Base-by-base conservation (phyloP, 768 basidiomycete genomes). In the Strobilomyces echinocephalus region DNA sequence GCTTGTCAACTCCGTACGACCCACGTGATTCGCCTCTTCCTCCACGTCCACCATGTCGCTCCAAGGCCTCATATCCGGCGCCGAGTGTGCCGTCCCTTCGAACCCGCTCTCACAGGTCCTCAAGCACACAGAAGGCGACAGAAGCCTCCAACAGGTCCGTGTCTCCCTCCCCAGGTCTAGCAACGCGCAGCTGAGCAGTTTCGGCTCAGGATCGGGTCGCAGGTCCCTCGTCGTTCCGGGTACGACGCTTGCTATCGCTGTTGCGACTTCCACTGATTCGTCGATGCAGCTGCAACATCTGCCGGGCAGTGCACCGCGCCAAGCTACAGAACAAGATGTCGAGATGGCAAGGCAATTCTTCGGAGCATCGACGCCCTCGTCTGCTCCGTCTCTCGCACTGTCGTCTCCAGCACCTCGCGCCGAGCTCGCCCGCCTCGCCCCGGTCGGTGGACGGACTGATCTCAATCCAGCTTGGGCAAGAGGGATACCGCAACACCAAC, bases 41-140 rank as follows among this genome's bases (percentile, higher is more conserved):
- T 5, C 11, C 35, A 10, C 24, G 28, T 6, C 30, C 30, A 26
- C 34, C 3, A 89, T 89, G 87, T 87, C 88, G 21, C 75, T 91
- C 50, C 86, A 88, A 74, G 78, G 84, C 52, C 75, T 93, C 38
- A 81, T 93, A 56, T 92, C 91, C 54, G 94, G 92, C 53, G 80
- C 92, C 41, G 95, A 97, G 72, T 97, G 94, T 70, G 88, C 87
- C 12, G 80, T 84, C 18, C 76, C 85, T 1, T 77, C 86, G 46
- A 97, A 97, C 66, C 94, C 95, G 3, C 76, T 98, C 24, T 83
- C 89, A 3, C 87, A 91, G 61, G 86, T 97, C 24, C 77, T 94
- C 49, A 95, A 97, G 68, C 88, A 95, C 63, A 83, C 91, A 9
- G 91, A 93, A 53, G 84, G 83, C 1, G 94, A 97, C 72, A 83